Evolutionary conservation across 2,329 filamentous ascomycete species (phyloP).

Genomic region (Fusarium pseudocircinatum): DNA sequence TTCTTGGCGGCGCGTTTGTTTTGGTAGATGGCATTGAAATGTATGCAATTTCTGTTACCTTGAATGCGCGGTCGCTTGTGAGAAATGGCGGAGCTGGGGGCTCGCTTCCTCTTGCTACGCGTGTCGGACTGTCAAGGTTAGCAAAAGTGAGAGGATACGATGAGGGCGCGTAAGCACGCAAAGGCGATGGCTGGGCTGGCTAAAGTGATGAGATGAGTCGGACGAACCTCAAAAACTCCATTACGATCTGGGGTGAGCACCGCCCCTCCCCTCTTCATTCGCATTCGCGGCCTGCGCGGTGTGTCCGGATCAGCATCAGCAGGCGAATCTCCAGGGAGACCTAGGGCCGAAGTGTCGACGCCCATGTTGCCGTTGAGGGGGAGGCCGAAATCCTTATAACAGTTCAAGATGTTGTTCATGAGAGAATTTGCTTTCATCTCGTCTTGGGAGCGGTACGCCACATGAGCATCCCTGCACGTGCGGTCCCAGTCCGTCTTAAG

Average conservation of each 20-base stretch:
- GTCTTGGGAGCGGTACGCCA: conserved; percentile 5
- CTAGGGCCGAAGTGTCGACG: background rate
- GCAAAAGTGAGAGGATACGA: background rate
- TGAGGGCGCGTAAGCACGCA: background rate
- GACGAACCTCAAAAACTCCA: conserved; percentile 13
- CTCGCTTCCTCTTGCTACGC: conserved; percentile 21
- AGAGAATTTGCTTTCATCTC: conserved; percentile 7
- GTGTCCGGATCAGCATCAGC: background rate
- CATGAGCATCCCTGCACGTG: conserved; percentile 1
- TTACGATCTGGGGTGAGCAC: background rate
- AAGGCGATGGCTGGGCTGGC: background rate
- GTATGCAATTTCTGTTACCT: conserved; percentile 9
- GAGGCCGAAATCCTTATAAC: background rate
- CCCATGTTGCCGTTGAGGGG: background rate
- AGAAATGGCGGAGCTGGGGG: too few relatives aligned
- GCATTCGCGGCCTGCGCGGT: background rate
- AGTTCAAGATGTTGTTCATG: background rate
- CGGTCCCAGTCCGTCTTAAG: background rate
- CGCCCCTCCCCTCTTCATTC: background rate
- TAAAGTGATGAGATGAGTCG: background rate
- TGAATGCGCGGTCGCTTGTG: conserved; percentile 4
- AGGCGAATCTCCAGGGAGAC: background rate
- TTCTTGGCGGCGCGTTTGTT: conserved; percentile 26
- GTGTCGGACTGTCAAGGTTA: background rate
- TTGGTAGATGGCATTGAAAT: conserved; percentile 31